Evolutionary conservation across 768 basidiomycete genomes (phyloP), one percentile per base, ranked within the genome.

Genomic region (Cystobasidium tubakii): DNA sequence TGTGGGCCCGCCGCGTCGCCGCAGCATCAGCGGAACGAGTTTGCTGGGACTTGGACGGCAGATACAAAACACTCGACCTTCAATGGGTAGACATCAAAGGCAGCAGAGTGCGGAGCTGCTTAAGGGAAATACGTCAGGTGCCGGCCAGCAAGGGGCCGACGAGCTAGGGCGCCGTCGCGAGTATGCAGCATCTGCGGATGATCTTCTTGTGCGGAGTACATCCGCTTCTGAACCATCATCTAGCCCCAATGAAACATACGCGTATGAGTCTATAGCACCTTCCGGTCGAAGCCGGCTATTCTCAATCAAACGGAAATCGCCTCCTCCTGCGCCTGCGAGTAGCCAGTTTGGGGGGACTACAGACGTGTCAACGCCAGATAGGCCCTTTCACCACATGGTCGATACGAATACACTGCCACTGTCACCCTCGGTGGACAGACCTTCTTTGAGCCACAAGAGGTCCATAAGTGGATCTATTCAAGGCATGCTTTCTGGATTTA

Each of bases 1-100:
- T 60, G 69, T 71, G 1, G 69, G 69, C 1, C 69, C 69, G 15
- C 53, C 44, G 12, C 50, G 50, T 23, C 53, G 69, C 21, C 50
- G 54, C 1, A 71, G 55, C 31, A 57, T 36, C n/a, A 71, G 69
- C 69, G 39, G 57, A 15, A 60, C 57, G 4, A 60, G 33, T 21
- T 6, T 60, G 10, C 27, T 60, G 4, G 57, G 13, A 17, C 33
- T 60, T 27, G 15, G 33, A 29, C 57, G 57, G 6, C 4, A n/a
- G 21, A 21, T 3, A 4, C 46, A 50, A n/a, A 19, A 50, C 21
- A 50, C 10, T n/a, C 46, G 46, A n/a, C 46, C 46, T 12, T 15
- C 46, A 50, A 12, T 50, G 46, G 46, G 46, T n/a, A 50, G n/a
- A 50, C 46, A 50, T 21, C 46, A 50, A 50, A 15, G 46, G n/a